phyloP scores from a whole-genome alignment of 1,284 basidiomycete species.

The Ustilago tritici region DNA sequence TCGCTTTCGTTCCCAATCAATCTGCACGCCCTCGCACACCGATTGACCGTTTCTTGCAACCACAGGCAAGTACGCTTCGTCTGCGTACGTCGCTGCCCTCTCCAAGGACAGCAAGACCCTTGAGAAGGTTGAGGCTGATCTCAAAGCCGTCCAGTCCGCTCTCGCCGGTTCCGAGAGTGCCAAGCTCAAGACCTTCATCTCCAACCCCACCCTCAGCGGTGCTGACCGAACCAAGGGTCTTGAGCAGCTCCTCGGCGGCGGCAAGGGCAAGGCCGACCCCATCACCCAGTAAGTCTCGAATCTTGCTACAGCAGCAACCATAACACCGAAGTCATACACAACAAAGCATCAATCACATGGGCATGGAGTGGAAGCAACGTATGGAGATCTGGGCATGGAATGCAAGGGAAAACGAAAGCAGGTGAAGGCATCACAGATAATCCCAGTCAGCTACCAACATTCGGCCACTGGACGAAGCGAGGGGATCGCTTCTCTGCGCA shows the following conservation, averaged over 20 bases:
- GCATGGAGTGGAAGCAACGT: too few species aligned
- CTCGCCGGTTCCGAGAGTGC: constrained; percentile 70
- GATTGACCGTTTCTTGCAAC: constrained; percentile 61
- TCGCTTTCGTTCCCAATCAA: not conserved
- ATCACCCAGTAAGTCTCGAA: constrained; percentile 63
- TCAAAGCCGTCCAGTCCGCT: constrained; percentile 72
- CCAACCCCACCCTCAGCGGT: constrained; percentile 87
- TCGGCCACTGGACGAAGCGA: too few species aligned
- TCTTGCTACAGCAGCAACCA: not conserved
- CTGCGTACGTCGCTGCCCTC: constrained; percentile 90
- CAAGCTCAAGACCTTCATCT: constrained; percentile 79
- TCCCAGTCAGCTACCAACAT: too few species aligned
- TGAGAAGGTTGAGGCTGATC: constrained; percentile 74
- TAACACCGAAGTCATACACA: not conserved
- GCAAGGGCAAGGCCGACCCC: constrained; percentile 62
- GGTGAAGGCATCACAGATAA: too few species aligned
- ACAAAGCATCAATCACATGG: not conserved
- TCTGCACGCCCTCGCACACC: not conserved
- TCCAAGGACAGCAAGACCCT: constrained; percentile 74
- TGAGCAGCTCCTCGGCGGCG: constrained; percentile 74
- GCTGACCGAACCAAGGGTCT: constrained; percentile 82
- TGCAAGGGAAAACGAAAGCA: too few species aligned
- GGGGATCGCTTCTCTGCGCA: too few species aligned
- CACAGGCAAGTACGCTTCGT: constrained; percentile 92
- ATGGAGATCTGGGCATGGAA: too few species aligned